These are phyloP conservation scores for Auricularia cornea DNA, from an alignment of 768 basidiomycete species.

Conservation along the genomic window DNA sequence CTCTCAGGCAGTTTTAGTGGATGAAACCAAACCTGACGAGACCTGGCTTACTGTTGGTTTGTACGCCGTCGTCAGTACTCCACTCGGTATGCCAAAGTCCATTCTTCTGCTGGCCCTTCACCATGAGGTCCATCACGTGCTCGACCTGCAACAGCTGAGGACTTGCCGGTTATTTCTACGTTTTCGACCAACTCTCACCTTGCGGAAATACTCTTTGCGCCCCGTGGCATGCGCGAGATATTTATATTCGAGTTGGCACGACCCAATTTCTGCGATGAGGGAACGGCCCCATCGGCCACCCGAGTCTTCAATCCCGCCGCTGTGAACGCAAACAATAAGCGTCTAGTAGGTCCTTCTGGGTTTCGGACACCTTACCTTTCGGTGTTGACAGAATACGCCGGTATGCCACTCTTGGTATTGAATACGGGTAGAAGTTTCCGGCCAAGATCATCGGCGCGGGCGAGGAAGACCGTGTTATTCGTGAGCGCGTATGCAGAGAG, in stretches of 20 bases:
- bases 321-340: constrained; percentile 23
- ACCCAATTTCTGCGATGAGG: constrained; percentile 63
- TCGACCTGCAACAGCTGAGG: too few species aligned
- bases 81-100: constrained; percentile 57
- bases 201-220: constrained; percentile 50
- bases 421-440: constrained; percentile 66
- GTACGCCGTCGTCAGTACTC: constrained; percentile 41
- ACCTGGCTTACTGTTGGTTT: constrained; percentile 37
- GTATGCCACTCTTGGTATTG: constrained; percentile 59
- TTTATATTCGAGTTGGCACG: constrained; percentile 75
- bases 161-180: too few species aligned
- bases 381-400: constrained; percentile 63
- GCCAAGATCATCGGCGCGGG: constrained; percentile 72
- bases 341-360: constrained; percentile 20
- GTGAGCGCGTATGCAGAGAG: constrained; percentile 77
- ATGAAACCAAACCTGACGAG: neutral
- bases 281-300: neutral
- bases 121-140: constrained; percentile 40
- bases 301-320: constrained; percentile 27
- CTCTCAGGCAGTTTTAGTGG: constrained; percentile 6
- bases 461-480: constrained; percentile 49
- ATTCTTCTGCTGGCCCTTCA: constrained; percentile 33
- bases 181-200: constrained; percentile 31
- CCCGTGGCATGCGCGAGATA: constrained; percentile 76
- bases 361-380: constrained; percentile 37